Conservation (phyloP, 768 basidiomycete genomes). For the Myochromella boudieri region DNA sequence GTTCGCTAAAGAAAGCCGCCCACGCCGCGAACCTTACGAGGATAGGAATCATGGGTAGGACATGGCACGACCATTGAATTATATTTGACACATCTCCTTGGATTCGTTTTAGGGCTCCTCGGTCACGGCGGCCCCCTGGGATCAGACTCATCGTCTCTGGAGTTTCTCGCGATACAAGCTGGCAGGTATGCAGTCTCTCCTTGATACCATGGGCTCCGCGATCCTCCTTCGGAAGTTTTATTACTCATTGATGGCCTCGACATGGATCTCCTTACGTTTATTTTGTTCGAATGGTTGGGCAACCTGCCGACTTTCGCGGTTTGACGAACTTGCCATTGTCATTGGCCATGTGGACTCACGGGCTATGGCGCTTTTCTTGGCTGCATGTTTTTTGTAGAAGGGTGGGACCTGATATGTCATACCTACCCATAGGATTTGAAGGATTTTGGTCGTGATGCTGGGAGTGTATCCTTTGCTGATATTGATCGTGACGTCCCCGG, state of each 20-base stretch:
- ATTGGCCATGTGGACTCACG: slow-evolving; percentile 13
- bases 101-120: slow-evolving; percentile 41
- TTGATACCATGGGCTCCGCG: slow-evolving; percentile 18
- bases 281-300: slow-evolving; percentile 15
- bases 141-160: slow-evolving; percentile 85
- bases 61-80: not conserved
- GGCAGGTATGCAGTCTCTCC: slow-evolving; percentile 83
- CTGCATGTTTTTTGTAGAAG: slow-evolving; percentile 28
- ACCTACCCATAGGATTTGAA: slow-evolving; percentile 83
- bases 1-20: slow-evolving; percentile 90
- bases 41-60: slow-evolving; percentile 58
- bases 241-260: slow-evolving; percentile 20
- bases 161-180: slow-evolving; percentile 92
- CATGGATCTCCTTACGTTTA: slow-evolving; percentile 19
- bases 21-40: slow-evolving; percentile 77
- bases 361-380: slow-evolving; percentile 21
- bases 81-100: slow-evolving; percentile 15
- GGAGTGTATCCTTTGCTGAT: slow-evolving; percentile 92
- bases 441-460: slow-evolving; percentile 94
- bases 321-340: slow-evolving; percentile 6
- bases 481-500: slow-evolving; percentile 85
- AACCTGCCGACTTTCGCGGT: slow-evolving; percentile 13
- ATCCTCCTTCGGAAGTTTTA: slow-evolving; percentile 18
- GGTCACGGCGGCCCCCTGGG: slow-evolving; percentile 76
- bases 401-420: slow-evolving; percentile 44